phyloP scores from a whole-genome alignment of 495 filamentous ascomycete species.

The Alectoria sarmentosa region DNA sequence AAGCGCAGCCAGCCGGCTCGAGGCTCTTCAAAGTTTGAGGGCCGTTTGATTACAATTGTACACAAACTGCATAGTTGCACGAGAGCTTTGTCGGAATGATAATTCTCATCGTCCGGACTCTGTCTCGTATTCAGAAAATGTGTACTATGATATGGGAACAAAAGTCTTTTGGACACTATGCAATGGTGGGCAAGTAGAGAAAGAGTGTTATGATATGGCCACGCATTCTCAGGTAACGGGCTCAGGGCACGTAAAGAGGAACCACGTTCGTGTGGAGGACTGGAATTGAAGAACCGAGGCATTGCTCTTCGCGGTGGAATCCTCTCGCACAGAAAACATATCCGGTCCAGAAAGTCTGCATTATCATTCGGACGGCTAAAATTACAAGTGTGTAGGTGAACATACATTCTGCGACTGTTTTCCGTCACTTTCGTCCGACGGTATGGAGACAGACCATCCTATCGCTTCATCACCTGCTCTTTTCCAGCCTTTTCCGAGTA shows the following conservation, averaged over 20 bases:
- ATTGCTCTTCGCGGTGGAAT: no score
- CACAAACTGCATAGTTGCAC: slow-evolving; percentile 7
- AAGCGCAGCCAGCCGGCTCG: not conserved
- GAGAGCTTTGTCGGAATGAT: slow-evolving; percentile 2
- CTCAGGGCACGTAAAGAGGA: not conserved
- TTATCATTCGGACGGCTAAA: no score
- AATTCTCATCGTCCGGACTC: slow-evolving; percentile 3
- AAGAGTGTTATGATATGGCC: not conserved
- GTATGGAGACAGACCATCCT: no score
- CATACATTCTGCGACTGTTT: no score
- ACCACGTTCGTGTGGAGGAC: not conserved
- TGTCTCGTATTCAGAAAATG: not conserved
- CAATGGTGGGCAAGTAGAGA: not conserved
- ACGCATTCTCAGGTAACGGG: not conserved
- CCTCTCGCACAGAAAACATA: not conserved
- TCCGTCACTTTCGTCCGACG: no score
- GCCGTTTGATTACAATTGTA: not conserved
- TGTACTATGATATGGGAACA: slow-evolving; percentile 11
- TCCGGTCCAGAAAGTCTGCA: not conserved
- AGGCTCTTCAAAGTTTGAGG: not conserved
- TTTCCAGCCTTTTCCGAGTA: no score
- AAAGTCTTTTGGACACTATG: not conserved
- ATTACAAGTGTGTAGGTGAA: no score
- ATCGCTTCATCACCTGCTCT: no score
- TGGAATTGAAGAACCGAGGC: not conserved